Percentiles rank a stretch among this genome's conserved stretches.
Evolutionary conservation across 2,329 filamentous ascomycete genomes (phyloP).

Genomic region (Byssoonygena ceratinophila): DNA sequence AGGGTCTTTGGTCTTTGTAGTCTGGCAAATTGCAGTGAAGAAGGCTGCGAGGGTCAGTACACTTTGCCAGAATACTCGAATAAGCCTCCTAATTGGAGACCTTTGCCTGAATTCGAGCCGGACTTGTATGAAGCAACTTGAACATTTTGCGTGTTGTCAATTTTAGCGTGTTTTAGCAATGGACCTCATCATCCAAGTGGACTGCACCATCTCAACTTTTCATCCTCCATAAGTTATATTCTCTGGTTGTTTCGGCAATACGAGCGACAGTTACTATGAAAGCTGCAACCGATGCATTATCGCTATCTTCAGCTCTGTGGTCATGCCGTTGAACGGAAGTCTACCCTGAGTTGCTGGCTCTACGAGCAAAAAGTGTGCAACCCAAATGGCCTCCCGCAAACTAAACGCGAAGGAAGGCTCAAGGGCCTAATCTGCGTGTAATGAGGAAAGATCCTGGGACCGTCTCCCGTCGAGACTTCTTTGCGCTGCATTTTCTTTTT

Average conservation of each 20-base stretch:
- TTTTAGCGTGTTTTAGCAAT: too few relatives aligned
- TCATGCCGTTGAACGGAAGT: too few relatives aligned
- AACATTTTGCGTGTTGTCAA: too few relatives aligned
- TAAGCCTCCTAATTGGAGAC: slow-evolving; percentile 1
- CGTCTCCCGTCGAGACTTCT: background rate
- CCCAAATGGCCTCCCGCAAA: background rate
- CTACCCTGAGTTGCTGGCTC: too few relatives aligned
- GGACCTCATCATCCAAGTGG: too few relatives aligned
- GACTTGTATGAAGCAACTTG: background rate
- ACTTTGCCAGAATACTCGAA: background rate
- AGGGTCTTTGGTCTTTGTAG: slow-evolving; percentile 19
- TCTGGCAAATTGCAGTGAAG: background rate
- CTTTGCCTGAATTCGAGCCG: slow-evolving; percentile 1
- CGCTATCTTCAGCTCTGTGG: too few relatives aligned
- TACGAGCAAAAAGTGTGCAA: background rate
- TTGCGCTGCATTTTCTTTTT: background rate
- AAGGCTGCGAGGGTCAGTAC: background rate
- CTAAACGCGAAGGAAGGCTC: background rate
- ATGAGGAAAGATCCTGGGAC: background rate
- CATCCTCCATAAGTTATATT: too few relatives aligned
- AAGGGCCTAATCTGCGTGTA: background rate
- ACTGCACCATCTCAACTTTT: too few relatives aligned
- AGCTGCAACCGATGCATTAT: too few relatives aligned
- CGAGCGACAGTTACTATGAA: too few relatives aligned
- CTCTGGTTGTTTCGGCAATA: too few relatives aligned